phyloP scores from a whole-genome alignment of 106 monocot species.

The Phalaenopsis aphrodite region DNA sequence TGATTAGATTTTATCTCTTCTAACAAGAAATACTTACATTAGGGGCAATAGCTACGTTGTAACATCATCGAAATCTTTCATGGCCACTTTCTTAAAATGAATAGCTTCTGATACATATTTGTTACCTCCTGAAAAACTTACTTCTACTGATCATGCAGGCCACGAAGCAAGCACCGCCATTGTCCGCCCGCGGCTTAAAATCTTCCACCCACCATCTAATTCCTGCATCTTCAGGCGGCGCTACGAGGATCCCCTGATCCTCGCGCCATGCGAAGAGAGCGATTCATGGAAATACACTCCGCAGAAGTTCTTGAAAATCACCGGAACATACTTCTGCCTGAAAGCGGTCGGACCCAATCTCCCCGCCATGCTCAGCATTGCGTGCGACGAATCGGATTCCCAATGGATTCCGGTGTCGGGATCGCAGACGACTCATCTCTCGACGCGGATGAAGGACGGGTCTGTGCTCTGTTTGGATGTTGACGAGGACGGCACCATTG shows the following conservation, averaged over 20 bases:
- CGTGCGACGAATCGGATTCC: background rate
- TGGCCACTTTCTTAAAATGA: too few relatives aligned
- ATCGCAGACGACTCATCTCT: background rate
- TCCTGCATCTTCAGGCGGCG: slow-evolving; percentile 1
- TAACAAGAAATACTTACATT: too few relatives aligned
- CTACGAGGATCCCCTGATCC: background rate
- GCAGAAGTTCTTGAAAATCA: background rate
- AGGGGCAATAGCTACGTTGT: too few relatives aligned
- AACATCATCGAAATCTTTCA: too few relatives aligned
- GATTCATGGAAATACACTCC: slow-evolving; percentile 11
- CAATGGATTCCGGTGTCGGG: background rate
- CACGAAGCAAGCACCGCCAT: background rate
- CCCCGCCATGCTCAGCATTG: slow-evolving; percentile 2
- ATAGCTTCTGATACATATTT: background rate
- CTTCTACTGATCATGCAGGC: background rate
- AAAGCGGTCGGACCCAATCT: slow-evolving; percentile 2
- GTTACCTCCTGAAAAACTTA: background rate
- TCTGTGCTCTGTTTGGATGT: slow-evolving; percentile 10
- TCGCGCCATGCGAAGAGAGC: background rate
- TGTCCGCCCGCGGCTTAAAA: background rate
- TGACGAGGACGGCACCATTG: background rate
- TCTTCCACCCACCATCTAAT: slow-evolving; percentile 3
- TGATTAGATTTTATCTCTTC: background rate
- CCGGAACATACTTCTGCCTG: slow-evolving; percentile 9
- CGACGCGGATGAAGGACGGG: background rate